Evolutionary conservation across 1,139 yeast species (phyloP).

Genomic region (Hanseniaspora gamundiae): DNA sequence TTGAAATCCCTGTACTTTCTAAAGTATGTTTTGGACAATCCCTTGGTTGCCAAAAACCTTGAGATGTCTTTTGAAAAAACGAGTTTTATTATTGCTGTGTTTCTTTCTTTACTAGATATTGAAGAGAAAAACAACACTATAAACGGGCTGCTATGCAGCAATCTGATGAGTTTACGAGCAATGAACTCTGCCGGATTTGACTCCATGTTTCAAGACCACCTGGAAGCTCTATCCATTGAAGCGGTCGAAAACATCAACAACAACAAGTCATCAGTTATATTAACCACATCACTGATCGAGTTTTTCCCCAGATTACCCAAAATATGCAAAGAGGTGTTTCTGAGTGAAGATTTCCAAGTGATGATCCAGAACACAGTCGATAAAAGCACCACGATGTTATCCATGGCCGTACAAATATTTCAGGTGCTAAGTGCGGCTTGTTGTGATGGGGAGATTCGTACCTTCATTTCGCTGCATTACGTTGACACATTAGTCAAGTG

Average conservation of each 20-base stretch:
- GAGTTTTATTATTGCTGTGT: not conserved
- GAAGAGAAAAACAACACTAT: not conserved
- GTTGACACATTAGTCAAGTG: conserved; percentile 15
- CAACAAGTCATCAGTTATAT: conserved; percentile 13
- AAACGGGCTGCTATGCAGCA: not conserved
- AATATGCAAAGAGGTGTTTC: conserved; percentile 18
- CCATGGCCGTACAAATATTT: conserved; percentile 13
- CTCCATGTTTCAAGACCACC: conserved; percentile 11
- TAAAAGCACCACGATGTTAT: conserved; percentile 5
- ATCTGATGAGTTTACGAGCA: not conserved
- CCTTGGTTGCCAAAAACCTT: no score
- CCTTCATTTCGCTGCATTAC: conserved; percentile 19
- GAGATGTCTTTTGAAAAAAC: not conserved
- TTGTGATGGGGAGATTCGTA: conserved; percentile 21
- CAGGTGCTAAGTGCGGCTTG: conserved; percentile 20
- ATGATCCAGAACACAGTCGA: conserved; percentile 13
- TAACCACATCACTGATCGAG: conserved; percentile 16
- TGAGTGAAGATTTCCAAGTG: conserved; percentile 17
- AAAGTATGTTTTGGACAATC: not conserved
- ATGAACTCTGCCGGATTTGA: conserved; percentile 10
- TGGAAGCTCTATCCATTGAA: conserved; percentile 17
- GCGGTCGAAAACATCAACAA: conserved; percentile 16
- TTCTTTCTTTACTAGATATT: not conserved
- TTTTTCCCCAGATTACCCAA: conserved; percentile 20
- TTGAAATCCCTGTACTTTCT: not conserved